phyloP scores from a whole-genome alignment of 176 grass and related monocot species.

The Raddia guianensis region DNA sequence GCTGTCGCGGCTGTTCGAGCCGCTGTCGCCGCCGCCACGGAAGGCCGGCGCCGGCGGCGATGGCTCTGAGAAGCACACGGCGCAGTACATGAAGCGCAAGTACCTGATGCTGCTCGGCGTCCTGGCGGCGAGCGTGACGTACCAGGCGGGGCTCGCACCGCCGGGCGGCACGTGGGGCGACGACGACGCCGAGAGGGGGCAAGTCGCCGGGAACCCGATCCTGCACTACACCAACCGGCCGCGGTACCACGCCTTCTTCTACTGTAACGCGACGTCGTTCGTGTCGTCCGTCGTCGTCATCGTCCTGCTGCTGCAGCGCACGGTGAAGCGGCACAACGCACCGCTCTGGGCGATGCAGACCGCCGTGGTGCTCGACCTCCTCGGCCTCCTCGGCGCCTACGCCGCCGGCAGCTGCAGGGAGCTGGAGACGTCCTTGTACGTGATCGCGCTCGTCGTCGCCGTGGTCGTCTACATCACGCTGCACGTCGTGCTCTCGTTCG shows the following conservation, averaged over 20 bases:
- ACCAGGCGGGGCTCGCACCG: constrained; percentile 37
- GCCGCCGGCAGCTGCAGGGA: constrained; percentile 37
- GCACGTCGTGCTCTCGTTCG: constrained; percentile 13
- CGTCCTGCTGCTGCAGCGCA: constrained; percentile 30
- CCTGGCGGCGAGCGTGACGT: constrained; percentile 34
- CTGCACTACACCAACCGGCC: background rate
- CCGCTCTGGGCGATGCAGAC: constrained; percentile 34
- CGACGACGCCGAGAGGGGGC: background rate
- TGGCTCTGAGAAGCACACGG: background rate
- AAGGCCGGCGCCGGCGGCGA: background rate
- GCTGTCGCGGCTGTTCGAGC: background rate
- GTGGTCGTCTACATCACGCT: constrained; percentile 39
- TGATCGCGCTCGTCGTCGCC: constrained; percentile 24
- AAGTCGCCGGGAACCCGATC: constrained; percentile 13
- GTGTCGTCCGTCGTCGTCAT: constrained; percentile 35
- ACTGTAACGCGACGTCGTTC: constrained; percentile 45
- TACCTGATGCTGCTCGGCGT: constrained; percentile 32
- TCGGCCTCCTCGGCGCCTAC: constrained; percentile 43
- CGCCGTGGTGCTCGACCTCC: constrained; percentile 43
- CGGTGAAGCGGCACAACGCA: background rate
- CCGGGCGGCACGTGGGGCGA: constrained; percentile 23
- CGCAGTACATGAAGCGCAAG: constrained; percentile 21
- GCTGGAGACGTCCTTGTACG: constrained; percentile 12
- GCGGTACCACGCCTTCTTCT: constrained; percentile 42
- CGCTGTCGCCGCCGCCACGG: background rate